A percentile compares a stretch with the other conserved stretches of the same genome.
These are phyloP conservation scores for Stagonosporopsis vannaccii DNA, from an alignment of 2,329 filamentous ascomycete genomes.

Conservation along the genomic window DNA sequence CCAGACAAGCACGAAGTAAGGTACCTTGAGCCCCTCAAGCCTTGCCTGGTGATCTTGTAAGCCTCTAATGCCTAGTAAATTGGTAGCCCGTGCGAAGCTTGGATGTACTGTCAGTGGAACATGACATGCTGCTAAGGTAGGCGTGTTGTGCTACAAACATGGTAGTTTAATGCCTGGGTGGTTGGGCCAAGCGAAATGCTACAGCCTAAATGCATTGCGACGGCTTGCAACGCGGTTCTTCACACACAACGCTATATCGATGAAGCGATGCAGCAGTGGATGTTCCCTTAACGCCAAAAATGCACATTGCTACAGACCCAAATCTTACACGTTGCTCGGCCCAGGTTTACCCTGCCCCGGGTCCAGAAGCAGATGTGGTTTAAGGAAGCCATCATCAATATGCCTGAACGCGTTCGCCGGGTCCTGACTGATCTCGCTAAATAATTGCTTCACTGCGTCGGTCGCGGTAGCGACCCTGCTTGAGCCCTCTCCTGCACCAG, in stretches of 20 bases:
- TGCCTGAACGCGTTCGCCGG: slow-evolving; percentile 89
- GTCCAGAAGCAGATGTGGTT: slow-evolving; percentile 87
- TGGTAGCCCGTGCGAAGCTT: slow-evolving; percentile 11
- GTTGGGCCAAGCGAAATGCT: slow-evolving; percentile 1
- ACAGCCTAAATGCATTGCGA: slow-evolving; percentile 13
- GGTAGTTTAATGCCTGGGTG: neutral
- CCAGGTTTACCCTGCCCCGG: slow-evolving; percentile 52
- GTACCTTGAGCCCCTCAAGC: slow-evolving; percentile 16
- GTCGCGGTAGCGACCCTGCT: slow-evolving; percentile 68
- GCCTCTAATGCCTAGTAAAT: slow-evolving; percentile 9
- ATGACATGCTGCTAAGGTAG: neutral
- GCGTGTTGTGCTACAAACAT: neutral
- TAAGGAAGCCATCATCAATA: slow-evolving; percentile 95
- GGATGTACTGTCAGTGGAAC: neutral
- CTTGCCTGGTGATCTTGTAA: slow-evolving; percentile 10
- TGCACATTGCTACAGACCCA: slow-evolving; percentile 18
- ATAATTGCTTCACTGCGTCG: slow-evolving; percentile 79
- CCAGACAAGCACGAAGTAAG: slow-evolving; percentile 11
- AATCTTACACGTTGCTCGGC: slow-evolving; percentile 43
- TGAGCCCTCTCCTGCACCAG: slow-evolving; percentile 27
- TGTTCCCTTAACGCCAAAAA: slow-evolving; percentile 28
- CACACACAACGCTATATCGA: neutral
- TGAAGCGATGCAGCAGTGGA: neutral
- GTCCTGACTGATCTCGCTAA: slow-evolving; percentile 80
- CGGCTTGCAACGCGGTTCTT: slow-evolving; percentile 2